These are phyloP conservation scores for Trifolium dubium DNA, from an alignment of 306 rosid genomes.

Conservation along the genomic window DNA sequence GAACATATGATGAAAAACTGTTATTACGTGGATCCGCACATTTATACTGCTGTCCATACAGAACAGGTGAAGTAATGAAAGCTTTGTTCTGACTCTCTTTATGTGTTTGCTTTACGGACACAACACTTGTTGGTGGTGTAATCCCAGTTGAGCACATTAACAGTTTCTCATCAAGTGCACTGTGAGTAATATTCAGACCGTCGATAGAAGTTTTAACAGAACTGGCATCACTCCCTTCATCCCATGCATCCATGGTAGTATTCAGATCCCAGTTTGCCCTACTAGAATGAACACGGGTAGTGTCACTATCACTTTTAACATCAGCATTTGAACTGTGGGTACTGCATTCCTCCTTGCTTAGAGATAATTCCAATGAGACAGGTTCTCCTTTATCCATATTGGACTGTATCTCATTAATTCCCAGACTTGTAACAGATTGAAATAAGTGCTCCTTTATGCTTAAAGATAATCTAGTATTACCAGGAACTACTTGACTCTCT, in stretches of 20 bases:
- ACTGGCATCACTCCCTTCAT: conserved; percentile 54
- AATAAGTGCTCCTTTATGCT: conserved; percentile 52
- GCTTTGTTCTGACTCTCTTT: conserved; percentile 40
- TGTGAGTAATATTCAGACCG: conserved; percentile 39
- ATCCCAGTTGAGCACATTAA: conserved; percentile 40
- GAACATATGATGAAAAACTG: conserved; percentile 39
- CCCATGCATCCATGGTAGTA: conserved; percentile 97
- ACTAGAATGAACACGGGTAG: conserved; percentile 48
- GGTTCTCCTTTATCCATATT: conserved; percentile 51
- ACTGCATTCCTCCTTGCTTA: conserved; percentile 59
- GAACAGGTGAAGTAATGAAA: conserved; percentile 32
- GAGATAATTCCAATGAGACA: conserved; percentile 64
- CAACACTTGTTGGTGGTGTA: conserved; percentile 29
- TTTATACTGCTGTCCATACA: conserved; percentile 40
- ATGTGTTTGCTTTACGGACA: conserved; percentile 37
- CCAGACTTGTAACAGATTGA: conserved; percentile 45
- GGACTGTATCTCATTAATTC: conserved; percentile 29
- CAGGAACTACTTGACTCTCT: conserved; percentile 46
- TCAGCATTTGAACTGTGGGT: conserved; percentile 43
- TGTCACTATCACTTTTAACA: conserved; percentile 36
- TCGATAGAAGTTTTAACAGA: conserved; percentile 46
- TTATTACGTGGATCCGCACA: neutral
- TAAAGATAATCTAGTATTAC: conserved; percentile 55
- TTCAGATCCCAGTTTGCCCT: conserved; percentile 98
- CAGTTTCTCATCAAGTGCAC: conserved; percentile 41